Evolutionary conservation across 371 early-diverging fungal genomes (phyloP), one percentile per base, ranked within the genome.

Genomic region (Lichtheimia corymbifera): DNA sequence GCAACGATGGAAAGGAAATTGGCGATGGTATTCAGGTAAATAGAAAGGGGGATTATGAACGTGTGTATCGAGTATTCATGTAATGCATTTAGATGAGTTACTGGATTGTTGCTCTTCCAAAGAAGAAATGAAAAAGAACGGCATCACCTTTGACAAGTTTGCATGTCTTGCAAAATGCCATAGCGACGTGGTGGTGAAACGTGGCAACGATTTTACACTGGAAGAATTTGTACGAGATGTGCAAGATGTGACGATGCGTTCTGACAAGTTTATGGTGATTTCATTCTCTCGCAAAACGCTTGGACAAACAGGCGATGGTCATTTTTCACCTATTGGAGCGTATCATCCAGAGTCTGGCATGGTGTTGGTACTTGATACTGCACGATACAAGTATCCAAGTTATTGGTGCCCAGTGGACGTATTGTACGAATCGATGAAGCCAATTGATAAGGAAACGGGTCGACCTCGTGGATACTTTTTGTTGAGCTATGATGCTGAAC

Each of bases 281-380:
- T 92, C 93, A 0, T 97, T 93, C 61, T 88, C 90, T 1, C 85
- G 97, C 27, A 82, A 83, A 40, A 70, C 83, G 0, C 76, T 97
- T n/a, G 85, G 86, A 12, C 95, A 95, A 68, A 97, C 97, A 0
- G 97, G 97, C 14, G 95, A 94, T 66, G 93, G 93, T 1, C 93
- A 93, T 61, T 93, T 92, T 58, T 77, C 88, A 17, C 89, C 90
- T 0, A 86, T 91, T 58, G 90, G 87, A 13, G 89, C 87, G 0
- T 90, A 87, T 55, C 85, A 88, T 59, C 80, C 85, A 9, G 83
- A 72, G 17, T 67, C 76, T 7, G 82, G 88, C 44, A 85, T 83
- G 76, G 92, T 86, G 1, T 71, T 96, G 44, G 90, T 96, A 4
- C 72, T 95, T 55, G 97, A 96, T 65, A 91, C 90, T 3, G 90